Evolutionary conservation across 805 yeast species (phyloP), one percentile per base, ranked within the genome.

Genomic region (Hanseniaspora taiwanica): DNA sequence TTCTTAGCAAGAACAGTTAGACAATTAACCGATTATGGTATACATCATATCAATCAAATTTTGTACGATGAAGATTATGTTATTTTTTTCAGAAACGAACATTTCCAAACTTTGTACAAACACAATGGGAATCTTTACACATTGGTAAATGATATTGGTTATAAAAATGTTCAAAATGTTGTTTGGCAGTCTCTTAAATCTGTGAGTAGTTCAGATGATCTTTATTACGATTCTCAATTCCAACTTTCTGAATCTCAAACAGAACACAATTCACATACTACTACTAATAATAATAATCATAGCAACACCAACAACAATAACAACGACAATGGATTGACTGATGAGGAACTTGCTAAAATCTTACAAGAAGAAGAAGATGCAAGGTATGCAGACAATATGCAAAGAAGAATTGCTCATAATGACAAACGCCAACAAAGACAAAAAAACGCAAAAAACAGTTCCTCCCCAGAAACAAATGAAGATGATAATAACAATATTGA

Each of bases 61-160:
- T 54, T 83, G 21, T 53, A 58, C 1, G 66, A 69, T 13, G 76
- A 76, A 33, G 69, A 77, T 6, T 66, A 78, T 41, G 72, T 78
- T 1, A 75, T 89, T 0, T 71, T 89, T 45, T 91, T 87, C 63
- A 69, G 96, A 52, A 89, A 91, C 58, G 87, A 91, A 56, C 96
- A 86, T 56, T 89, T 83, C 59, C 72, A 72, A 46, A 84, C 96
- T 0, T 54, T 87, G 9, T 71, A 58, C 42, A 78, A 77, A 51
- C 58, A 55, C 14, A 60, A 59, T 32, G 65, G 65, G 21, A 66
- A 67, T 40, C 62, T 89, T 24, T 85, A 72, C 52, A 58, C 73
- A 4, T 63, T 89, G 21, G 78, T 82, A 2, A 82, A 91, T 1
- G 96, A 91, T 53, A 62, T 68, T 13, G 85, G 91, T 3, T 80